A percentile compares a stretch with the other conserved stretches of the same genome.
phyloP scores from a whole-genome alignment of 192 early-diverging fungal genomes.

The Mortierella claussenii region DNA sequence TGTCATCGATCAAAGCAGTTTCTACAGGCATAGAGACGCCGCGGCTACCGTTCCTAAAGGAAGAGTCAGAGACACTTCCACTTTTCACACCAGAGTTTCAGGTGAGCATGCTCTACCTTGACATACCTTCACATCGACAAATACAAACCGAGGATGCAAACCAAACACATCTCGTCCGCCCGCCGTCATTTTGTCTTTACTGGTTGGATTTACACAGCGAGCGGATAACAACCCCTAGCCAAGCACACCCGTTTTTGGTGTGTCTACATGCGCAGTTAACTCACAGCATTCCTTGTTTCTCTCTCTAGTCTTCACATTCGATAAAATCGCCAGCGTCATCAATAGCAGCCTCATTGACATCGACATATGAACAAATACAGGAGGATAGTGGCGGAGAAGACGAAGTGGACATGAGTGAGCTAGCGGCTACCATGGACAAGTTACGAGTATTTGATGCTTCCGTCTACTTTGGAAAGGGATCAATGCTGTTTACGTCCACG shows the following conservation, averaged over 20 bases:
- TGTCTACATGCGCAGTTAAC: background rate
- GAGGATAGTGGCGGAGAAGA: slow-evolving; percentile 31
- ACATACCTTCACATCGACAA: no score
- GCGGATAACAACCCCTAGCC: no score
- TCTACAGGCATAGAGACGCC: slow-evolving; percentile 11
- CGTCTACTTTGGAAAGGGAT: slow-evolving; percentile 47
- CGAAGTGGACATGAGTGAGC: slow-evolving; percentile 30
- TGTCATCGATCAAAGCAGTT: slow-evolving; percentile 6
- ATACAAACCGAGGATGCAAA: no score
- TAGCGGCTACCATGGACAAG: slow-evolving; percentile 48
- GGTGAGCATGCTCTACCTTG: no score
- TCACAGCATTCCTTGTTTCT: no score
- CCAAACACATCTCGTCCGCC: no score
- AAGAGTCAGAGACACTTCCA: slow-evolving; percentile 20
- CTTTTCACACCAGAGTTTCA: slow-evolving; percentile 44
- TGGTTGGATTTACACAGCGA: no score
- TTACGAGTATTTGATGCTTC: slow-evolving; percentile 50
- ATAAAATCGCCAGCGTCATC: slow-evolving; percentile 42
- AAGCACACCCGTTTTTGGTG: no score
- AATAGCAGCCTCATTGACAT: slow-evolving; percentile 39
- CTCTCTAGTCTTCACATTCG: slow-evolving; percentile 25
- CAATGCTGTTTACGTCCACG: slow-evolving; percentile 49
- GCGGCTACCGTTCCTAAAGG: slow-evolving; percentile 19
- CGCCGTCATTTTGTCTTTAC: no score
- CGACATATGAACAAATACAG: slow-evolving; percentile 29